These are phyloP conservation scores for Ascosphaera acerosa DNA, from an alignment of 2,329 filamentous ascomycete species.

Conservation along the genomic window DNA sequence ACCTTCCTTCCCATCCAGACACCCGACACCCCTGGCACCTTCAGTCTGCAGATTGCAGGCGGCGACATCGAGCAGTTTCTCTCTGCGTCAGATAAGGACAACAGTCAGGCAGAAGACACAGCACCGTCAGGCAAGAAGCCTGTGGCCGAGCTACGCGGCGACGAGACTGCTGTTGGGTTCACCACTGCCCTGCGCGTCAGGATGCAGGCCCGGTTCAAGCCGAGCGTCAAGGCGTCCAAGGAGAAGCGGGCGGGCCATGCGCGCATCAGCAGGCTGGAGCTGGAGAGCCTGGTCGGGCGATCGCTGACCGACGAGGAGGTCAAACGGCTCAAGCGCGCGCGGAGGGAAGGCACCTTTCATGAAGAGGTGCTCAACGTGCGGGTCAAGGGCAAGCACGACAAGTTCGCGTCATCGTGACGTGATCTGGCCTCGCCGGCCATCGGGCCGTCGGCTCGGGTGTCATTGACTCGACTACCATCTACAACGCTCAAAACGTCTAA, in stretches of 20 bases:
- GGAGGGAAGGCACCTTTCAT: conserved; percentile 70
- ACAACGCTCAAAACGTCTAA: too few relatives aligned
- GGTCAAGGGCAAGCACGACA: conserved; percentile 83
- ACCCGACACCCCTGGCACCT: conserved; percentile 40
- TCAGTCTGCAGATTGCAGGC: conserved; percentile 41
- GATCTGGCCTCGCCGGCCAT: background rate
- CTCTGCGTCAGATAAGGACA: conserved; percentile 26
- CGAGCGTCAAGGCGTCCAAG: conserved; percentile 49
- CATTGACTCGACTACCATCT: too few relatives aligned
- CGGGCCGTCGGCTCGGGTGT: too few relatives aligned
- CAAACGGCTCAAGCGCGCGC: conserved; percentile 52
- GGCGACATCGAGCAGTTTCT: conserved; percentile 42
- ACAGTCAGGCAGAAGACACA: conserved; percentile 10
- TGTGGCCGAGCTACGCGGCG: conserved; percentile 44
- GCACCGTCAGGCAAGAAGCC: conserved; percentile 22
- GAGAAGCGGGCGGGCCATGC: conserved; percentile 44
- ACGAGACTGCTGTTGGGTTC: conserved; percentile 41
- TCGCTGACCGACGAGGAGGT: conserved; percentile 67
- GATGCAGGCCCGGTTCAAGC: conserved; percentile 92
- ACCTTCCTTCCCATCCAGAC: conserved; percentile 42
- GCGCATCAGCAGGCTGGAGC: conserved; percentile 64
- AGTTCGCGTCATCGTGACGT: conserved; percentile 26
- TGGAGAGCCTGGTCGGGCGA: conserved; percentile 58
- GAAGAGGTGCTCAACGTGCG: conserved; percentile 67
- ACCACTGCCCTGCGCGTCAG: conserved; percentile 53